Evolutionary conservation across 345 rosid genomes (phyloP).

Genomic region (Hibiscus mutabilis): DNA sequence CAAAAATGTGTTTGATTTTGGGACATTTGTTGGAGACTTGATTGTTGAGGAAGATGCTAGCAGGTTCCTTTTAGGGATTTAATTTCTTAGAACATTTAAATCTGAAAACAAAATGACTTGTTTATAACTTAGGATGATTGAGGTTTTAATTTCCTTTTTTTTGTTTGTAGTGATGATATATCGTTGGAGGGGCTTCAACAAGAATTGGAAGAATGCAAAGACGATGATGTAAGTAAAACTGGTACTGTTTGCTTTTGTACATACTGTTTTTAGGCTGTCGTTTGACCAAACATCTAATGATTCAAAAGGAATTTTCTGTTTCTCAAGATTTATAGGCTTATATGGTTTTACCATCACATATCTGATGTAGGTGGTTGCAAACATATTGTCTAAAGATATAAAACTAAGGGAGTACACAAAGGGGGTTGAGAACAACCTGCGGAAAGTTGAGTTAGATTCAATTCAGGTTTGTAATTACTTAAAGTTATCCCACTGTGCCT

Average conservation of each 20-base stretch:
- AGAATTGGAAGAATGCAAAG: conserved; percentile 85
- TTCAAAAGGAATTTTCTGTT: neutral
- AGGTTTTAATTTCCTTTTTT: neutral
- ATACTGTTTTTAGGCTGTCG: neutral
- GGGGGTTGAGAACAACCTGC: conserved; percentile 90
- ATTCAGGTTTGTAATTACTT: conserved; percentile 50
- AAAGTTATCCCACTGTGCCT: neutral
- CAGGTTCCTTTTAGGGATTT: conserved; percentile 35
- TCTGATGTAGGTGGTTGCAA: conserved; percentile 60
- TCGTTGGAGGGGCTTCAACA: conserved; percentile 89
- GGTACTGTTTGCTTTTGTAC: neutral
- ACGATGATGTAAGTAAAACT: conserved; percentile 58
- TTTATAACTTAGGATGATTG: neutral
- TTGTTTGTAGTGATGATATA: conserved; percentile 63
- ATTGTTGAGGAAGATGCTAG: conserved; percentile 72
- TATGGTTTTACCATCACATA: neutral
- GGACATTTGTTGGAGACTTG: conserved; percentile 81
- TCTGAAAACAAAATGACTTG: neutral
- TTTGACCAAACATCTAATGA: neutral
- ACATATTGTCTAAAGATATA: conserved; percentile 80
- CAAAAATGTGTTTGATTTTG: conserved; percentile 60
- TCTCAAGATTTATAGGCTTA: conserved; percentile 13
- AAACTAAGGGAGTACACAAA: conserved; percentile 82
- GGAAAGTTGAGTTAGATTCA: conserved; percentile 89
- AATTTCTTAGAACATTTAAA: neutral